Evolutionary conservation across 2,329 filamentous ascomycete genomes (phyloP), one percentile per base, ranked within the genome.

Genomic region (Ciborinia camelliae): DNA sequence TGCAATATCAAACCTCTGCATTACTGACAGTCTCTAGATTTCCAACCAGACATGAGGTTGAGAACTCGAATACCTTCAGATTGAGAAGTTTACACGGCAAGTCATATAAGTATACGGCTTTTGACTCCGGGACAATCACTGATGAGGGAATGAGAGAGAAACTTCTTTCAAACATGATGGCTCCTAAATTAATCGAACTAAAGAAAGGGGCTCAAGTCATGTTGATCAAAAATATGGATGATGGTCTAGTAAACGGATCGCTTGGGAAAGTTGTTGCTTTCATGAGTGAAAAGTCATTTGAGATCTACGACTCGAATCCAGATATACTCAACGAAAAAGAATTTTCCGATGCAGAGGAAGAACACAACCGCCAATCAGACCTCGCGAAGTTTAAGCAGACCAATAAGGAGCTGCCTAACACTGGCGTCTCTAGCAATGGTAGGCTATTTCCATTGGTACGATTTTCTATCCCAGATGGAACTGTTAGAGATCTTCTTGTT

Each of bases 171-270:
- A 97, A 94, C 73, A 96, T 96, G 86, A 97, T 99, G 90, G 93
- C 95, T 0, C 93, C 95, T 0, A 89, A 89, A 71, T 74, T 78
- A 0, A 85, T 99, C 26, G 86, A 90, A 41, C 79, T 99, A 37
- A 98, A 97, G 76, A 89, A 95, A 68, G 91, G 92, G 12, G 91
- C 95, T 0, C 96, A 99, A 75, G 96, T 99, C 52, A 99, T 99
- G 95, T 81, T 99, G n/a, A 97, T 99, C 81, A 99, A 99, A 77
- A 99, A 99, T 72, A 89, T 98, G 79, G 95, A 99, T 73, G 92
- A 97, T 47, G 88, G 86, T 0, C 83, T 99, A 0, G 95, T 98
- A 70, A 99, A 99, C 74, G 95, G 95, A 5, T 96, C 94, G 0
- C 82, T 99, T 12, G 95, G 95, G 30, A 93, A 90, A 67, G 90